Conservation (phyloP, 495 filamentous ascomycete genomes). For the Talaromyces wortmannii region DNA sequence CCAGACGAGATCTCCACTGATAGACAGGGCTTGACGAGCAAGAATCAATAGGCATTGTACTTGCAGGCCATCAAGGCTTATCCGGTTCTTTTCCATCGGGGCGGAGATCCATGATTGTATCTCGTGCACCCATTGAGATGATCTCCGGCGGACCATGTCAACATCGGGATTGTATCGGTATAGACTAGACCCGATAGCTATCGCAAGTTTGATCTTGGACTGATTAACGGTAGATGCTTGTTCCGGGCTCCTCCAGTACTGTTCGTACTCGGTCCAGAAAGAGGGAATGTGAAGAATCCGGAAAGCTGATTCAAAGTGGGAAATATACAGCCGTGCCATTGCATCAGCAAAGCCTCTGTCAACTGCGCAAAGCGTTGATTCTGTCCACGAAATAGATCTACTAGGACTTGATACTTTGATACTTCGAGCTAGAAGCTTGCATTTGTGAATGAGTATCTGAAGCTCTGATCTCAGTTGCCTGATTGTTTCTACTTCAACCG, state of each 20-base stretch:
- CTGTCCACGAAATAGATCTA: background rate
- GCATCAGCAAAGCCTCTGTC: conserved; percentile 3
- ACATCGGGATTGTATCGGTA: conserved; percentile 14
- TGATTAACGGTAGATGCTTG: conserved; percentile 9
- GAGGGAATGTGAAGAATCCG: conserved; percentile 19
- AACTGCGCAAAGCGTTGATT: background rate
- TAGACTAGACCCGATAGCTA: background rate
- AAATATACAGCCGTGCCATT: conserved; percentile 13
- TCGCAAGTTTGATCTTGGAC: conserved; percentile 12
- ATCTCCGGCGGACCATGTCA: conserved; percentile 16
- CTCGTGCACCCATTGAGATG: conserved; percentile 36
- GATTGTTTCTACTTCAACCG: too few species aligned
- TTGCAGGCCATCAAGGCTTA: conserved; percentile 37
- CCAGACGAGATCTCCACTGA: conserved; percentile 52
- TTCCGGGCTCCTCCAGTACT: conserved; percentile 11
- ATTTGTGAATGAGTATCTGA: background rate
- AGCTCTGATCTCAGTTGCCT: too few species aligned
- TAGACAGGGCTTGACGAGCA: conserved; percentile 41
- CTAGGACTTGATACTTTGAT: background rate
- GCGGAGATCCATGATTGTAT: conserved; percentile 38
- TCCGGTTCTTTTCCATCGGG: conserved; percentile 40
- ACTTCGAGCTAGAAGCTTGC: background rate
- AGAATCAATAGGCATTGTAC: conserved; percentile 49
- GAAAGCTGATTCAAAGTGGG: conserved; percentile 15
- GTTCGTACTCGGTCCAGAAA: conserved; percentile 20